A percentile compares a stretch with the other conserved stretches of the same genome.
Evolutionary conservation across 2,329 filamentous ascomycete genomes (phyloP).

Genomic region (Aureobasidium sp.): DNA sequence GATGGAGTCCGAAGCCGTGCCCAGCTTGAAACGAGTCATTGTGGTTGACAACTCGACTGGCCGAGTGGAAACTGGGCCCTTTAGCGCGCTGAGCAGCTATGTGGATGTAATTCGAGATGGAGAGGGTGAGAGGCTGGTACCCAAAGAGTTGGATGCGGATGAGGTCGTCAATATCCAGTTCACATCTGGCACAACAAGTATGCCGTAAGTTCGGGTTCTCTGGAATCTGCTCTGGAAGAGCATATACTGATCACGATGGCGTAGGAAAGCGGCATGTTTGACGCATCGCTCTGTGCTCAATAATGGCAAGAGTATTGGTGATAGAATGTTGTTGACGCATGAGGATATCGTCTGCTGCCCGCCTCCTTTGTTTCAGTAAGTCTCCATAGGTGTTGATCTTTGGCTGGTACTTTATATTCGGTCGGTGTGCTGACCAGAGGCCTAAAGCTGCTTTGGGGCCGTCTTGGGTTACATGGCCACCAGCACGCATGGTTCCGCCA

Average conservation of each 20-base stretch:
- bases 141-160: constrained; percentile 46
- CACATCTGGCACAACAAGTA: constrained; percentile 87
- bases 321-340: constrained; percentile 72
- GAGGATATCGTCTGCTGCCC: constrained; percentile 63
- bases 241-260: not conserved
- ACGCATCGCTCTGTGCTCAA: constrained; percentile 83
- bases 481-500: constrained; percentile 71
- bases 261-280: constrained; percentile 77
- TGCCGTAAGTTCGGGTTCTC: constrained; percentile 34
- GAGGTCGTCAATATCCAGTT: constrained; percentile 95
- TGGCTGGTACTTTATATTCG: not conserved
- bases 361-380: constrained; percentile 47
- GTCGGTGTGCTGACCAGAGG: not conserved
- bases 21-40: constrained; percentile 63
- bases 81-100: constrained; percentile 41
- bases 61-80: constrained; percentile 40
- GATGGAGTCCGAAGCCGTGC: constrained; percentile 53
- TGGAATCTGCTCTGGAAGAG: not conserved
- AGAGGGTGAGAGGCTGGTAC: constrained; percentile 39
- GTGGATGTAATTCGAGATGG: constrained; percentile 37
- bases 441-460: constrained; percentile 67
- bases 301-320: constrained; percentile 78
- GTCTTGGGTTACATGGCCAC: constrained; percentile 96
- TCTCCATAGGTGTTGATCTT: not conserved
- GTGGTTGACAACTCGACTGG: constrained; percentile 69